Evolutionary conservation across 2,329 filamentous ascomycete genomes (phyloP).

Genomic region (Aspergillus aculeatinus): DNA sequence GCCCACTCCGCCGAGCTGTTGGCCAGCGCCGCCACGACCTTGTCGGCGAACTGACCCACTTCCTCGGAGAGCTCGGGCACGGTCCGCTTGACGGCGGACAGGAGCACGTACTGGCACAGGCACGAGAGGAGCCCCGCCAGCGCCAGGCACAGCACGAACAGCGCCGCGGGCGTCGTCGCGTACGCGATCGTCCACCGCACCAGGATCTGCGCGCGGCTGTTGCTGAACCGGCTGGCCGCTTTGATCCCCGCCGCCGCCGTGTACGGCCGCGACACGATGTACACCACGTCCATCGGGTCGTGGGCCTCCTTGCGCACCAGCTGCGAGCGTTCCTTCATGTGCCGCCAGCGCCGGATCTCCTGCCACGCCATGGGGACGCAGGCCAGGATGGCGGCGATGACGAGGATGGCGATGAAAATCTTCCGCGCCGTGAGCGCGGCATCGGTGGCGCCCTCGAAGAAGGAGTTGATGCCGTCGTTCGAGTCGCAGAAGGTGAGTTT

Average conservation of each 20-base stretch:
- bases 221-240: conserved; percentile 62
- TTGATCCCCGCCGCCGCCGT: conserved; percentile 72
- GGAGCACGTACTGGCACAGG: conserved; percentile 77
- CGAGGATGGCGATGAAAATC: conserved; percentile 73
- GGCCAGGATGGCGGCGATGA: conserved; percentile 67
- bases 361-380: conserved; percentile 77
- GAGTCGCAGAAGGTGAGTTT: conserved; percentile 83
- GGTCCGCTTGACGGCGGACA: conserved; percentile 69
- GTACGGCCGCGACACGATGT: conserved; percentile 79
- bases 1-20: conserved; percentile 77
- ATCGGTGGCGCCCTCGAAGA: conserved; percentile 72
- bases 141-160: conserved; percentile 83
- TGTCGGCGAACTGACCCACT: conserved; percentile 75
- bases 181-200: conserved; percentile 84
- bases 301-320: conserved; percentile 65
- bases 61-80: conserved; percentile 72
- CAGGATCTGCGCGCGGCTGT: conserved; percentile 66
- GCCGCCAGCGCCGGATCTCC: conserved; percentile 75
- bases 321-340: conserved; percentile 67
- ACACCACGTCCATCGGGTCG: conserved; percentile 84
- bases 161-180: conserved; percentile 75
- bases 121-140: conserved; percentile 79
- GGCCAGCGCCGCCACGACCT: conserved; percentile 71
- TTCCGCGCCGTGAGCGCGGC: conserved; percentile 68
- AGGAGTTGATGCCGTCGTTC: conserved; percentile 75